These are phyloP conservation scores for Hordeum marinum DNA, from an alignment of 176 grass and related monocot species.

Conservation along the genomic window DNA sequence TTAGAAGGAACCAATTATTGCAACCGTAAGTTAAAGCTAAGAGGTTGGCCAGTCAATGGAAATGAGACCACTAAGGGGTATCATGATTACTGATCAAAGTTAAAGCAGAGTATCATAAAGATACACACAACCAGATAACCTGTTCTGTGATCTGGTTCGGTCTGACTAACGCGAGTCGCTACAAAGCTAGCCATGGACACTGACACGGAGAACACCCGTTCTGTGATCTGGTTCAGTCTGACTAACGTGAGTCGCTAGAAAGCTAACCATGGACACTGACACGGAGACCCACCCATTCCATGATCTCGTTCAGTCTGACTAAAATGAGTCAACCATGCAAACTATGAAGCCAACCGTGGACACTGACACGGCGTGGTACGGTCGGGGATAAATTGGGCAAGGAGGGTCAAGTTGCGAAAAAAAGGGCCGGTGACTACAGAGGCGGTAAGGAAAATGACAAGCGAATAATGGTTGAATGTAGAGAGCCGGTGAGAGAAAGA, in stretches of 20 bases:
- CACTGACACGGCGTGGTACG: neutral
- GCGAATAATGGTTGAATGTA: neutral
- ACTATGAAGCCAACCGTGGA: neutral
- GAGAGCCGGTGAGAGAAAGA: neutral
- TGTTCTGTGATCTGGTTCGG: neutral
- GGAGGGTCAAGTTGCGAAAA: neutral
- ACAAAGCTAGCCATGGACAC: neutral
- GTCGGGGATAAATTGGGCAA: neutral
- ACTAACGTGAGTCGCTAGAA: neutral
- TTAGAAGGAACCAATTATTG: slow-evolving; percentile 3
- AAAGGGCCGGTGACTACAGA: neutral
- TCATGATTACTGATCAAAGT: neutral
- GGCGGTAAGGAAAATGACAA: neutral
- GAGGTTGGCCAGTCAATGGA: neutral
- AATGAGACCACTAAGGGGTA: neutral
- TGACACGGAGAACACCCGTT: too few species aligned
- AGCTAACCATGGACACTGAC: neutral
- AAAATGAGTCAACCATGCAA: neutral
- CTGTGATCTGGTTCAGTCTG: too few species aligned
- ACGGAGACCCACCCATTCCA: too few species aligned
- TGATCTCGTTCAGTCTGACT: neutral
- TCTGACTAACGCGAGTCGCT: neutral
- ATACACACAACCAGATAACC: neutral
- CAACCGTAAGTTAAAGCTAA: too few species aligned
- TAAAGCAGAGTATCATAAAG: neutral